Evolutionary conservation across 805 yeast genomes (phyloP).

Genomic region (Ogataea siamensis): DNA sequence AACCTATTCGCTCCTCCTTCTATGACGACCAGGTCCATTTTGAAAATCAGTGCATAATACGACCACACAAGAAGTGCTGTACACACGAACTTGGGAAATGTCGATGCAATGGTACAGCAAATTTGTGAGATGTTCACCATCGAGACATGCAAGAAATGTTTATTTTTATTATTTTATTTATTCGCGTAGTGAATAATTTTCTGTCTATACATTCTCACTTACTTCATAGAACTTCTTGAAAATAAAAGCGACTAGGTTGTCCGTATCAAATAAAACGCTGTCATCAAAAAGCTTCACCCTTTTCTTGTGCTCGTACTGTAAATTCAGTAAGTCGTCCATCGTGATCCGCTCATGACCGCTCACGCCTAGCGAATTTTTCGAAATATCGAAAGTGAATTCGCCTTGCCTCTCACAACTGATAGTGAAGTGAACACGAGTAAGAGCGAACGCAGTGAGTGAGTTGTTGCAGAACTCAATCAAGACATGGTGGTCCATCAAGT

Average conservation of each 20-base stretch:
- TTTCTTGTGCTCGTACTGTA: slow-evolving; percentile 67
- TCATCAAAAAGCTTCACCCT: slow-evolving; percentile 61
- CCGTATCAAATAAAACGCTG: slow-evolving; percentile 66
- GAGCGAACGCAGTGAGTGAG: slow-evolving; percentile 40
- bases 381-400: slow-evolving; percentile 69
- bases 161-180: slow-evolving; percentile 1
- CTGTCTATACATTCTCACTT: slow-evolving; percentile 7
- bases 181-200: neutral
- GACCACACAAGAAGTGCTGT: slow-evolving; percentile 47
- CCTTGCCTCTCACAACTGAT: slow-evolving; percentile 76
- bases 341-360: slow-evolving; percentile 51
- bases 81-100: slow-evolving; percentile 52
- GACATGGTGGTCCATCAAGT: slow-evolving; percentile 70
- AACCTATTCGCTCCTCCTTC: slow-evolving; percentile 15
- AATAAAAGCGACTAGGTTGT: slow-evolving; percentile 63
- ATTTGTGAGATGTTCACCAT: slow-evolving; percentile 15
- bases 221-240: slow-evolving; percentile 71
- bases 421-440: slow-evolving; percentile 69
- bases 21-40: slow-evolving; percentile 28
- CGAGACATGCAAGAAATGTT: slow-evolving; percentile 3
- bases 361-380: slow-evolving; percentile 41
- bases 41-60: slow-evolving; percentile 37
- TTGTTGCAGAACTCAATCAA: slow-evolving; percentile 44
- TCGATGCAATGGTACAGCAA: slow-evolving; percentile 37
- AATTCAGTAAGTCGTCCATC: slow-evolving; percentile 66